phyloP scores from a whole-genome alignment of 1,139 yeast species.

The Protomyces arabidopsidicola region DNA sequence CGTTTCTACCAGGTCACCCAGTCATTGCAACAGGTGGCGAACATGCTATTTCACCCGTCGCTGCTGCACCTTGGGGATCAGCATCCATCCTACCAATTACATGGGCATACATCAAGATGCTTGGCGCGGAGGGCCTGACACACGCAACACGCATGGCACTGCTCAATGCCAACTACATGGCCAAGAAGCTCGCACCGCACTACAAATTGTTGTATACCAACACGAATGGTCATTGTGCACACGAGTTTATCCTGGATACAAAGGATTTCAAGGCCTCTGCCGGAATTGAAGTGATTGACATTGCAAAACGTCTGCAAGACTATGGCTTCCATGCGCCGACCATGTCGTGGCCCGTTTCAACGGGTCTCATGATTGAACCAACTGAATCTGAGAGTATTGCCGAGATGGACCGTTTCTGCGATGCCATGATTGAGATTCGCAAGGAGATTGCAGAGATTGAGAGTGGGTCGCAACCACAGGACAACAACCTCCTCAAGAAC shows the following conservation, averaged over 20 bases:
- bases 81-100: conserved; percentile 91
- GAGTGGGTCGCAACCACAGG: conserved; percentile 52
- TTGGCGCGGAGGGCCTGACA: conserved; percentile 69
- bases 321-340: conserved; percentile 99
- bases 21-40: conserved; percentile 53
- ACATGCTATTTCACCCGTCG: conserved; percentile 65
- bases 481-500: conserved; percentile 72
- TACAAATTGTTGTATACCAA: conserved; percentile 72
- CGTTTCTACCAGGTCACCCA: conserved; percentile 77
- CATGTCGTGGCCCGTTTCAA: conserved; percentile 97
- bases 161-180: conserved; percentile 94
- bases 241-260: conserved; percentile 88
- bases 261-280: conserved; percentile 68
- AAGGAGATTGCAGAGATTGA: conserved; percentile 74
- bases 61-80: conserved; percentile 94
- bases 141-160: conserved; percentile 83
- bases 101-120: conserved; percentile 87
- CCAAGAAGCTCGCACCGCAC: conserved; percentile 62
- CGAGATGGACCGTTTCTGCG: conserved; percentile 86
- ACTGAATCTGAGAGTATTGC: conserved; percentile 87
- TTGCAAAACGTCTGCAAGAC: conserved; percentile 94
- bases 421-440: conserved; percentile 77
- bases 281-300: conserved; percentile 91
- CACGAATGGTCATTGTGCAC: conserved; percentile 79
- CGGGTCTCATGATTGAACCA: conserved; percentile 96